phyloP scores from a whole-genome alignment of 2,329 filamentous ascomycete genomes.

The Stachybotrys elegans region DNA sequence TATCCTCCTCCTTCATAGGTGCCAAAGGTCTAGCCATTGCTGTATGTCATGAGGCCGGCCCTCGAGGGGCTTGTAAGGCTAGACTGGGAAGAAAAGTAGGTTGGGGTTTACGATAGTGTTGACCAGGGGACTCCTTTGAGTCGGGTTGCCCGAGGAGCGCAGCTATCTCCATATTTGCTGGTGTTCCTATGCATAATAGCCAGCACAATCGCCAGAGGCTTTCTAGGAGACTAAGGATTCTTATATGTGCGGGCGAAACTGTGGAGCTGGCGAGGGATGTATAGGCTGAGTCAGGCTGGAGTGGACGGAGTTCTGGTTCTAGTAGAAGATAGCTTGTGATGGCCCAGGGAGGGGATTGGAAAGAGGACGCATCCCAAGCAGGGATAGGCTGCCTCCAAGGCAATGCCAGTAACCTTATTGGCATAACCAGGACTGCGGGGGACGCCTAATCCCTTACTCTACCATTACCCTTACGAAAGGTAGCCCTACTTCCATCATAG shows the following conservation, averaged over 20 bases:
- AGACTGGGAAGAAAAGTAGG: constrained; percentile 16
- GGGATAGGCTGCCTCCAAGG: not conserved
- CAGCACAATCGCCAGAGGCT: no score
- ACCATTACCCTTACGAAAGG: no score
- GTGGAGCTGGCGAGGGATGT: constrained; percentile 25
- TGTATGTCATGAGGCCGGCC: constrained; percentile 19
- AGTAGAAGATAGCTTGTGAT: no score
- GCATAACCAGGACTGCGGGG: no score
- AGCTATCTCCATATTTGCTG: constrained; percentile 91
- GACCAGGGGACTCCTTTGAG: constrained; percentile 63
- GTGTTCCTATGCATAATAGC: constrained; percentile 24
- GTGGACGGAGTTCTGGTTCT: no score
- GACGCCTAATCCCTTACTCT: no score
- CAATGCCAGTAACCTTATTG: no score
- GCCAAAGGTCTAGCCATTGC: constrained; percentile 24
- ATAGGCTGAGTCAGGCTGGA: constrained; percentile 11
- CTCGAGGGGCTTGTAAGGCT: constrained; percentile 10
- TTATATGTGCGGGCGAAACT: no score
- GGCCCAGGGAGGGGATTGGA: not conserved
- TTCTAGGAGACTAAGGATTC: no score
- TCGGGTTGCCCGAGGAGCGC: constrained; percentile 74
- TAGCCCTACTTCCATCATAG: no score
- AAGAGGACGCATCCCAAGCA: not conserved
- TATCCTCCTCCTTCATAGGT: constrained; percentile 93
- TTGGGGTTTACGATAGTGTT: constrained; percentile 29